Conservation (phyloP, 257 asterid species). For the Solanum acaule region DNA sequence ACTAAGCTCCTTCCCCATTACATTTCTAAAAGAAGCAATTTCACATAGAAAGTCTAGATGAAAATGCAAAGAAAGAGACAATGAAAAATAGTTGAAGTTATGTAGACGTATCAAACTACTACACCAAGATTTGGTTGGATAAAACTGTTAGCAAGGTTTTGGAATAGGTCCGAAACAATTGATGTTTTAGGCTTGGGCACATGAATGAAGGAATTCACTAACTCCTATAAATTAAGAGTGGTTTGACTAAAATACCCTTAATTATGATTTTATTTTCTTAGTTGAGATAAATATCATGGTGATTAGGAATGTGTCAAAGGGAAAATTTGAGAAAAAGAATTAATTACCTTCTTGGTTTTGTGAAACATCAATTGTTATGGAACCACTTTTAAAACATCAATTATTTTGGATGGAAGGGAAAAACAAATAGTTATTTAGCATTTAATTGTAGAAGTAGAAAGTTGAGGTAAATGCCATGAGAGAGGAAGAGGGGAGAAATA, state of each 20-base stretch:
- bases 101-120: not conserved
- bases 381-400: not conserved
- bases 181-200: not conserved
- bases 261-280: not conserved
- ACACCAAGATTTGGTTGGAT: not conserved
- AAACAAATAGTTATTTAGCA: not conserved
- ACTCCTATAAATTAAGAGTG: not conserved
- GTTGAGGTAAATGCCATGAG: not conserved
- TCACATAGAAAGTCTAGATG: not conserved
- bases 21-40: not conserved
- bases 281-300: not conserved
- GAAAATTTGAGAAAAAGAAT: not conserved
- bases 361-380: not conserved
- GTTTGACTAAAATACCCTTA: not conserved
- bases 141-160: not conserved
- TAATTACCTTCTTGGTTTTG: not conserved
- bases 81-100: not conserved
- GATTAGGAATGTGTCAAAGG: not conserved
- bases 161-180: not conserved
- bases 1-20: not conserved
- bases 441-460: not conserved
- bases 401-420: not conserved
- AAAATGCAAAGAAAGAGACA: not conserved
- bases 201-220: not conserved
- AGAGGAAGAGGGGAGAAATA: not conserved